phyloP scores from a whole-genome alignment of 2,329 filamentous ascomycete species.

The Aureobasidium sp. region DNA sequence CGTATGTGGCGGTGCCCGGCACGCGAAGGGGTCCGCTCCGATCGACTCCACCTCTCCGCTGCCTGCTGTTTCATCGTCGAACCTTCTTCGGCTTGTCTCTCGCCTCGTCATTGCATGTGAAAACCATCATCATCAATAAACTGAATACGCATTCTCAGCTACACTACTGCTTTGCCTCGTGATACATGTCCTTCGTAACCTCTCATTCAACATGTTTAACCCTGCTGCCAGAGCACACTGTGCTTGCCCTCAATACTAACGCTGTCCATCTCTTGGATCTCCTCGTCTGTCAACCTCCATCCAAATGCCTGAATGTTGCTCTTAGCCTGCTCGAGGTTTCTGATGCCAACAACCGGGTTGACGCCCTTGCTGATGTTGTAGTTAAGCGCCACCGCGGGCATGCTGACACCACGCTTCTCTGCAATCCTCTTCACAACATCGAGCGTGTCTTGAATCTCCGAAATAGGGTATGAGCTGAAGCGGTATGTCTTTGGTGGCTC shows the following conservation, averaged over 20 bases:
- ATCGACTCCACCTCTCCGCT: neutral
- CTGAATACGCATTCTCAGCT: neutral
- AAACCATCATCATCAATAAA: neutral
- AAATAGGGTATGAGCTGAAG: constrained; percentile 37
- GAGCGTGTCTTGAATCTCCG: constrained; percentile 32
- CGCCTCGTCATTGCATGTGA: neutral
- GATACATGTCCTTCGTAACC: neutral
- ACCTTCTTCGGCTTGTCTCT: neutral
- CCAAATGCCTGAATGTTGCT: constrained; percentile 32
- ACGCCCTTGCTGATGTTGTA: constrained; percentile 37
- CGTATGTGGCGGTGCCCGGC: neutral
- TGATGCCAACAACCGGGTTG: constrained; percentile 34
- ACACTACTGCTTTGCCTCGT: neutral
- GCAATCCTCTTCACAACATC: constrained; percentile 29
- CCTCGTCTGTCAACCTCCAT: constrained; percentile 33
- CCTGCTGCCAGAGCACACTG: constrained; percentile 35
- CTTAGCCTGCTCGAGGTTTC: constrained; percentile 32
- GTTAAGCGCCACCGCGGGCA: constrained; percentile 36
- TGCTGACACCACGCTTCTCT: constrained; percentile 24
- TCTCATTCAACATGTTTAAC: constrained; percentile 10
- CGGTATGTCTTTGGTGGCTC: constrained; percentile 29
- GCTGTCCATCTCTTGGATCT: constrained; percentile 33
- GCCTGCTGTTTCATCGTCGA: neutral
- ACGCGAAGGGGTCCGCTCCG: neutral
- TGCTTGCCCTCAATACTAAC: constrained; percentile 33